phyloP scores from a whole-genome alignment of 441 rosid genomes.

The Eruca vesicaria region DNA sequence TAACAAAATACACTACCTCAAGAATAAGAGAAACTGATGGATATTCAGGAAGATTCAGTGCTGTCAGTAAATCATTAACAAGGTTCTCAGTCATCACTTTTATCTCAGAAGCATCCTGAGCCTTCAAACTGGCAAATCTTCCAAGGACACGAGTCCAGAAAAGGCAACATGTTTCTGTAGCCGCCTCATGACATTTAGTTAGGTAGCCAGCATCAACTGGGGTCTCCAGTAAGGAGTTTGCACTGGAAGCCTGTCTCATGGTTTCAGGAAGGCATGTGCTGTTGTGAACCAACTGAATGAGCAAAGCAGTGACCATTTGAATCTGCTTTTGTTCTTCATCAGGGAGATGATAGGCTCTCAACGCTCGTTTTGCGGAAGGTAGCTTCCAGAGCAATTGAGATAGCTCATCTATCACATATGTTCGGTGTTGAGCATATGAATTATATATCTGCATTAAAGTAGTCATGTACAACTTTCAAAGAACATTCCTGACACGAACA shows the following conservation, averaged over 20 bases:
- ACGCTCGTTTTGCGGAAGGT: constrained; percentile 79
- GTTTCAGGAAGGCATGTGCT: constrained; percentile 91
- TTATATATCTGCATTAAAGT: constrained; percentile 75
- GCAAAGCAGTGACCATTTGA: constrained; percentile 94
- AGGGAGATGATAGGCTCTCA: constrained; percentile 85
- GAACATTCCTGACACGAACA: constrained; percentile 17
- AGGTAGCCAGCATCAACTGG: constrained; percentile 71
- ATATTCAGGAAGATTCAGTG: constrained; percentile 91
- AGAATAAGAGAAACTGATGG: constrained; percentile 92
- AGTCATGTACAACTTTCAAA: constrained; percentile 12
- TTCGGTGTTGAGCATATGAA: constrained; percentile 81
- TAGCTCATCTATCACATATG: constrained; percentile 82
- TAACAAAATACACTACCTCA: constrained; percentile 56
- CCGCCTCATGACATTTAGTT: constrained; percentile 77
- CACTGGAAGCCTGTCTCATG: constrained; percentile 62
- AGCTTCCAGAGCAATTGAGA: constrained; percentile 90
- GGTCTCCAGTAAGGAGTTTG: constrained; percentile 59
- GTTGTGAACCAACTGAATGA: constrained; percentile 92
- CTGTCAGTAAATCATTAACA: constrained; percentile 82
- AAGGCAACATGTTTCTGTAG: constrained; percentile 89
- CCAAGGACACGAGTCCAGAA: constrained; percentile 98
- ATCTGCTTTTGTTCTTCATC: constrained; percentile 99
- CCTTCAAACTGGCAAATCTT: constrained; percentile 80
- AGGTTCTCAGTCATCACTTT: constrained; percentile 93
- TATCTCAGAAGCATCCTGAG: constrained; percentile 94